These are phyloP conservation scores for Choiromyces venosus DNA, from an alignment of 495 filamentous ascomycete species.

Conservation along the genomic window DNA sequence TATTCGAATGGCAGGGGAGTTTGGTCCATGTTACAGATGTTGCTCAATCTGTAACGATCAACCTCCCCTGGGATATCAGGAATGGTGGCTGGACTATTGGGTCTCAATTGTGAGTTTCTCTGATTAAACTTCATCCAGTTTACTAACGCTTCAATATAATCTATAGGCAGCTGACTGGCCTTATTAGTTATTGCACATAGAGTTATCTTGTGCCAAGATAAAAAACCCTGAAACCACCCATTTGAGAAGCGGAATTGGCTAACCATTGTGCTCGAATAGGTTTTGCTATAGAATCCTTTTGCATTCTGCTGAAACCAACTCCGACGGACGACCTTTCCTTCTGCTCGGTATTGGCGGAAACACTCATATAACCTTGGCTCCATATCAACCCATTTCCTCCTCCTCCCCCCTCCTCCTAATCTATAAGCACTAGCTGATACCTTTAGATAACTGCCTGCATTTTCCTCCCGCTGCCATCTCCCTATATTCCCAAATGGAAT, in stretches of 20 bases:
- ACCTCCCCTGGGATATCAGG: background rate
- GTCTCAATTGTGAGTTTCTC: constrained; percentile 7
- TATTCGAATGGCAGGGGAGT: constrained; percentile 14
- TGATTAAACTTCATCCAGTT: constrained; percentile 4
- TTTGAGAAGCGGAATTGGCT: background rate
- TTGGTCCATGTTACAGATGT: constrained; percentile 14
- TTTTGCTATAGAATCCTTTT: background rate
- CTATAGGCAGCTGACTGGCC: background rate
- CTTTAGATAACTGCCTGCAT: too few species aligned
- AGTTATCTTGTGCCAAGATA: background rate
- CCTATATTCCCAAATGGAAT: too few species aligned
- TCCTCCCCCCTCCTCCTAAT: too few species aligned
- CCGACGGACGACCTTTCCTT: background rate
- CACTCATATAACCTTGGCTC: constrained; percentile 1
- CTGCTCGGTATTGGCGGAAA: background rate
- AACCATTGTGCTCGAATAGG: background rate
- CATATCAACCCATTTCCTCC: constrained; percentile 1
- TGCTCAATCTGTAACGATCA: background rate
- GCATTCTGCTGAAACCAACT: constrained; percentile 1
- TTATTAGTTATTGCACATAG: constrained; percentile 2
- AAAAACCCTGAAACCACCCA: constrained; percentile 1
- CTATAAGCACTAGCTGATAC: too few species aligned
- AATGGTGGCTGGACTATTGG: background rate
- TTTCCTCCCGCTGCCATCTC: too few species aligned
- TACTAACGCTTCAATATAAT: constrained; percentile 1